Evolutionary conservation across 2,329 filamentous ascomycete species (phyloP).

Genomic region (Ambrosiella beaveri): DNA sequence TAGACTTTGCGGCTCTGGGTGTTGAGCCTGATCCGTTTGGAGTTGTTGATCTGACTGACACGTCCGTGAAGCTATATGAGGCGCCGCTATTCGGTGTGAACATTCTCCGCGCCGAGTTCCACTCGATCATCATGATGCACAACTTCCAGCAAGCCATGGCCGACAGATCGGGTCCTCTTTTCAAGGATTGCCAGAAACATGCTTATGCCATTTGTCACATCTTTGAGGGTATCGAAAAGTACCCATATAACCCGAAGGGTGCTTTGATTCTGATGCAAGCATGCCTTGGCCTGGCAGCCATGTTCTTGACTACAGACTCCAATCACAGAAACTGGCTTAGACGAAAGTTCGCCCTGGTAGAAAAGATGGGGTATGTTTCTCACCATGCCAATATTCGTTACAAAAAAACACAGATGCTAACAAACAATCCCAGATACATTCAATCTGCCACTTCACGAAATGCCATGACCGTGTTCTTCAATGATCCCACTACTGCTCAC

Average conservation of each 20-base stretch:
- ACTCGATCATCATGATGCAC: conserved; percentile 66
- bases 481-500: conserved; percentile 48
- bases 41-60: conserved; percentile 53
- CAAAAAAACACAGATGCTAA: conserved; percentile 2
- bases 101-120: conserved; percentile 57
- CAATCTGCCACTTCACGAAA: conserved; percentile 57
- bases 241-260: conserved; percentile 52
- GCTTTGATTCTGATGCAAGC: conserved; percentile 58
- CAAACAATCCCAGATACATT: conserved; percentile 47
- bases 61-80: conserved; percentile 54
- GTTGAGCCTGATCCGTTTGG: conserved; percentile 19
- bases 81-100: conserved; percentile 59
- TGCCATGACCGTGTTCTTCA: conserved; percentile 61
- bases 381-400: neutral
- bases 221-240: conserved; percentile 61
- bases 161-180: conserved; percentile 32
- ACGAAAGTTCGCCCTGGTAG: conserved; percentile 59
- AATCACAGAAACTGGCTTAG: conserved; percentile 65
- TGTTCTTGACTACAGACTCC: conserved; percentile 64
- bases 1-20: conserved; percentile 38
- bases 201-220: conserved; percentile 59
- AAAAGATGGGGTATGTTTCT: conserved; percentile 54
- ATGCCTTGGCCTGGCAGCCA: conserved; percentile 53
- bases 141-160: conserved; percentile 50
- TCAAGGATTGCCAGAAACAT: conserved; percentile 38